phyloP scores from a whole-genome alignment of 2,329 filamentous ascomycete genomes.

The Furcasterigmium sp. region DNA sequence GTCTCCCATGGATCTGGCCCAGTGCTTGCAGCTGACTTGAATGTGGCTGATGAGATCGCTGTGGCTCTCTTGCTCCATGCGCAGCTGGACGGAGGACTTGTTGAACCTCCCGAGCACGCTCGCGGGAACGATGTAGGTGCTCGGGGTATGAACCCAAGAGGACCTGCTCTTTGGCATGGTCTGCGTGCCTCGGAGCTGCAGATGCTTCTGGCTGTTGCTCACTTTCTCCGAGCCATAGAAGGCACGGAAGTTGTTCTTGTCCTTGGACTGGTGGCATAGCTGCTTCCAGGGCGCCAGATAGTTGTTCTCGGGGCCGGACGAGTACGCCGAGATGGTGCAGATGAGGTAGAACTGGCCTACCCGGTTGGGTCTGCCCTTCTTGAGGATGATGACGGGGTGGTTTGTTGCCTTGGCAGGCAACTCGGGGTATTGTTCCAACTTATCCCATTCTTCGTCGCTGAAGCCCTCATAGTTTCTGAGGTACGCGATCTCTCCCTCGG shows the following conservation, averaged over 20 bases:
- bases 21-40: neutral
- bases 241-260: conserved; percentile 19
- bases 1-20: no score
- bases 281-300: conserved; percentile 25
- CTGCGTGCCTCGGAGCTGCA: conserved; percentile 17
- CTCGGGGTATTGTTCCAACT: conserved; percentile 14
- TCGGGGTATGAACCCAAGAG: conserved; percentile 14
- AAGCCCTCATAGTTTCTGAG: conserved; percentile 15
- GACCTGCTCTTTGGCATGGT: conserved; percentile 15
- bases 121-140: conserved; percentile 12
- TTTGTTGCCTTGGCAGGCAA: conserved; percentile 14
- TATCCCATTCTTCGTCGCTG: conserved; percentile 7
- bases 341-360: conserved; percentile 16
- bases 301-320: conserved; percentile 13
- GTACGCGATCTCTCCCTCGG: conserved; percentile 24
- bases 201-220: conserved; percentile 6
- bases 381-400: conserved; percentile 28
- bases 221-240: conserved; percentile 20
- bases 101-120: conserved; percentile 12
- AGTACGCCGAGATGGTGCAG: conserved; percentile 26
- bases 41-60: neutral
- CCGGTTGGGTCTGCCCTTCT: conserved; percentile 4
- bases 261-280: conserved; percentile 14
- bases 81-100: conserved; percentile 8
- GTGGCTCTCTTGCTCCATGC: conserved; percentile 2